Evolutionary conservation across 305 asterid species (phyloP).

Genomic region (Fraxinus nigra): DNA sequence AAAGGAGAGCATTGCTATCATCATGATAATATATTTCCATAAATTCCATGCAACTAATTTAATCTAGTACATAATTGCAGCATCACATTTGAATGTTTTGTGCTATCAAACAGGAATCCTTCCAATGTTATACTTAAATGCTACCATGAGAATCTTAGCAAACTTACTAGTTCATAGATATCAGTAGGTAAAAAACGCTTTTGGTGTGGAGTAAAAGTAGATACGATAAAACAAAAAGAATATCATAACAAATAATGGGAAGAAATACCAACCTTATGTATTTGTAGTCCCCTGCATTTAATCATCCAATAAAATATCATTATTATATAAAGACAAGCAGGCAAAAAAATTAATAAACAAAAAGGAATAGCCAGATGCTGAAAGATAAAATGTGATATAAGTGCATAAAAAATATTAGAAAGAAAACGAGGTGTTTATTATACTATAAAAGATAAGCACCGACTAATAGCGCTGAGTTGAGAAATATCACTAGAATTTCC

Average conservation of each 20-base stretch:
- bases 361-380: neutral
- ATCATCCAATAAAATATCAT: conserved; percentile 26
- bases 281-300: conserved; percentile 82
- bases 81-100: neutral
- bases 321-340: conserved; percentile 19
- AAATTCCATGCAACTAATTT: conserved; percentile 4
- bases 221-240: conserved; percentile 1
- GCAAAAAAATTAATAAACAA: neutral
- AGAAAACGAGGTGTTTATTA: neutral
- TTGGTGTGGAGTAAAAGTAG: neutral
- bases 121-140: neutral
- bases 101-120: conserved; percentile 2
- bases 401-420: neutral
- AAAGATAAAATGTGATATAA: neutral
- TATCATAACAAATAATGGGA: conserved; percentile 8
- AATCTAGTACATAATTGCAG: neutral
- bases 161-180: neutral
- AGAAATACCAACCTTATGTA: conserved; percentile 62
- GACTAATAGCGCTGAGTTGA: neutral
- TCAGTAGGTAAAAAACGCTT: neutral
- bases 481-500: conserved; percentile 10
- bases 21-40: neutral
- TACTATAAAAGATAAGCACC: neutral
- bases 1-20: neutral
- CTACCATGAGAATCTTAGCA: neutral